Base-by-base conservation (phyloP, 768 basidiomycete genomes). In the Multifurca ochricompacta region DNA sequence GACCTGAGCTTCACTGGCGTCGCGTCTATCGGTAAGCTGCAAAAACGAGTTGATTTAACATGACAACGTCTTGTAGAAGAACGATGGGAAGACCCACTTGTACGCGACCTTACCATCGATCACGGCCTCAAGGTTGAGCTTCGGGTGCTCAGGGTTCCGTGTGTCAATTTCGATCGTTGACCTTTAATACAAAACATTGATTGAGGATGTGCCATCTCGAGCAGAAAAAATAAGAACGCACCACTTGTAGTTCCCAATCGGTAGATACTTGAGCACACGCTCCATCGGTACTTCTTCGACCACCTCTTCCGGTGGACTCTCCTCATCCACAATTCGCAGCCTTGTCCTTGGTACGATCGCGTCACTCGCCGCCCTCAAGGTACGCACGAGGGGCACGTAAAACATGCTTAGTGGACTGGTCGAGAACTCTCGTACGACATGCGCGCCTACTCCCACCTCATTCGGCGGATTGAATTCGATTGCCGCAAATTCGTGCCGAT, bases 401-500 rank as follows among this genome's bases (percentile, higher is more conserved):
- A 84, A 83, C 80, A 81, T 81, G 69, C 74, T 84, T 63, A 85
- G 63, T 5, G 87, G 87, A 57, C 74, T 75, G 6, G 85, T 87
- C 21, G 83, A 85, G 55, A 87, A 74, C 63, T 89, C 87, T 40
- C 72, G 67, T 25, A 86, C 73, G 7, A 70, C 59, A 57, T 80
- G 71, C 5, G 67, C 59, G 31, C 37, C 37, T 0, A 3, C 6
- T 39, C 65, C 48, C 14, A 16, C 45, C 48, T 65, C 51, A 56
- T 70, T 64, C 40, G 66, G 58, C 54, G 73, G 62, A 49, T 71
- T 73, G 65, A 80, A 84, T 67, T 83, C 79, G 59, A 87, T 75
- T 4, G 78, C 79, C 1, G 86, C 86, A 62, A 88, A 89, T 68
- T 89, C 87, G 65, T 90, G 87, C 19, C 87, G 74, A 64, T 88